Conservation (phyloP, 495 filamentous ascomycete species). For the Penicillium cinerascens region DNA sequence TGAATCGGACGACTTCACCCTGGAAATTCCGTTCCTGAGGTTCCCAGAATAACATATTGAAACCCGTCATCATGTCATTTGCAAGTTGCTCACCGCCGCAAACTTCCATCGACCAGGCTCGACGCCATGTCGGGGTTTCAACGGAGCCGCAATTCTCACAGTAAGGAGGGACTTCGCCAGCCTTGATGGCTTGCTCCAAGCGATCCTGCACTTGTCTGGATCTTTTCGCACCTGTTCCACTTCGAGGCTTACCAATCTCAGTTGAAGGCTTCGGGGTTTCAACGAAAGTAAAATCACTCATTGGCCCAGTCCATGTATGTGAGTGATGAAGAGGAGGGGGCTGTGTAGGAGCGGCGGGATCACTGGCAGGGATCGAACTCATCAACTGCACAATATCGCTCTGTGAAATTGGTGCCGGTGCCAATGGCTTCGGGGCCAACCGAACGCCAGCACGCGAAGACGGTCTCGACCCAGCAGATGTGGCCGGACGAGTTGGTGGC, state of each 20-base stretch:
- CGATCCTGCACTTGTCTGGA: constrained; percentile 41
- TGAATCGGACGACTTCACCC: constrained; percentile 57
- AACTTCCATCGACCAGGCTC: constrained; percentile 71
- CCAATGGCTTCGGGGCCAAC: constrained; percentile 38
- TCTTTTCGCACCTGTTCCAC: constrained; percentile 36
- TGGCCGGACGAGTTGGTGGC: constrained; percentile 21
- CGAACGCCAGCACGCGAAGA: constrained; percentile 36
- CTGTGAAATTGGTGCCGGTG: constrained; percentile 39
- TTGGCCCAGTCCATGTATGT: constrained; percentile 45
- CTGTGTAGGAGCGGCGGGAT: constrained; percentile 47
- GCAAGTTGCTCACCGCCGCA: constrained; percentile 59
- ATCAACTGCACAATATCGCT: constrained; percentile 32
- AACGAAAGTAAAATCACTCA: constrained; percentile 36
- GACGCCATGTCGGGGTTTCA: constrained; percentile 92
- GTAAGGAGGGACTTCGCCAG: constrained; percentile 75
- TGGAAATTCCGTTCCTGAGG: constrained; percentile 57
- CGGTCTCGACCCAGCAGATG: constrained; percentile 31
- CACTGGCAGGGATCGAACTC: constrained; percentile 53
- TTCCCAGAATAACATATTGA: constrained; percentile 59
- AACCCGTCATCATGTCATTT: constrained; percentile 63
- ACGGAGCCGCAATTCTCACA: constrained; percentile 93
- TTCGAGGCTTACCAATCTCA: constrained; percentile 32
- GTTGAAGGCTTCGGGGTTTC: constrained; percentile 31
- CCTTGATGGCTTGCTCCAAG: constrained; percentile 61
- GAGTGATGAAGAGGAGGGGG: constrained; percentile 37